Base-by-base conservation (phyloP, 176 grass and related monocot species). In the Thalia dealbata region DNA sequence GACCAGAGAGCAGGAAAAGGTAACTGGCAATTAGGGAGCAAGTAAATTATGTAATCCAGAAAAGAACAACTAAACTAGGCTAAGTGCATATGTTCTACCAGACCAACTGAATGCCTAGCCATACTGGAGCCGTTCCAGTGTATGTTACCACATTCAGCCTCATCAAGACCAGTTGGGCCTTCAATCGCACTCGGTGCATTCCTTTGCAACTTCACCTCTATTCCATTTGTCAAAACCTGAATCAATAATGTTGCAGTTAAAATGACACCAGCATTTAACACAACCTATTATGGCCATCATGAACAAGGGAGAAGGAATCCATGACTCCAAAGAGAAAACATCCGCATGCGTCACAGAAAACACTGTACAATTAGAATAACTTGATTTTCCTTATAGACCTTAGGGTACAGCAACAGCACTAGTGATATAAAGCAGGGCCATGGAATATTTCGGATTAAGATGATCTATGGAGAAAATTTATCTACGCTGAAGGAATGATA, bases 201-300 rank as follows among this genome's bases (percentile, higher is more conserved):
- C 21, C 64, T 21, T 67, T 65, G 62, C 28, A 65, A 14, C 62
- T 65, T 65, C 27, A 65, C 62, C n/a, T 65, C 62, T 30, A 65
- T 65, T 32, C 62, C 62, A 65, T 65, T 65, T 65, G 62, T 65
- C 62, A 65, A 65, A 65, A 65, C 62, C 62, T 65, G 28, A 16
- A 35, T 65, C 21, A 21, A 15, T 5, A 11, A 43, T 22, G 8
- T 44, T 44, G 7, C 12, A 43, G 27, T 30, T 63, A n/a, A 63
- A 18, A 18, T 35, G 27, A 6, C 28, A 35, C 62, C 16, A 65
- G 18, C 62, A 65, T 26, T 27, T 65, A 18, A 63, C 24, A 23
- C 10, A 65, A 30, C 14, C 5, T 30, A 64, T 15, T 65, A 32
- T 65, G 62, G 14, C 14, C 62, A 35, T 18, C 62, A 65, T 32